Conservation (phyloP, 768 basidiomycete genomes). For the Russula abietina region DNA sequence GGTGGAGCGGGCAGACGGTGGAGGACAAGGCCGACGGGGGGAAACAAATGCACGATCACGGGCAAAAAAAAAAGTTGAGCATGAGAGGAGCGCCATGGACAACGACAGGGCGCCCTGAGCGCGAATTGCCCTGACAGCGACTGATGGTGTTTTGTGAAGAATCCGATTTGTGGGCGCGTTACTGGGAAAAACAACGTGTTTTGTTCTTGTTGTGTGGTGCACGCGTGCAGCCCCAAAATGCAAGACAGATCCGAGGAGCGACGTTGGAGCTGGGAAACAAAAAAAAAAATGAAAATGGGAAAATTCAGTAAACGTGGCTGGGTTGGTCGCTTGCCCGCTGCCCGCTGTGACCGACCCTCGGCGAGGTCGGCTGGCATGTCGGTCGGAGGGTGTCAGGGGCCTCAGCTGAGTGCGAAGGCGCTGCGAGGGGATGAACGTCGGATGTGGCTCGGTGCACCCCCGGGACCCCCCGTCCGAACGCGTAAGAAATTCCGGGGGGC, state of each 20-base stretch:
- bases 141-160: slow-evolving; percentile 13
- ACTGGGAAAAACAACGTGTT: slow-evolving; percentile 11
- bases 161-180: slow-evolving; percentile 14
- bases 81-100: slow-evolving; percentile 18
- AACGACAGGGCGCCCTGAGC: slow-evolving; percentile 21
- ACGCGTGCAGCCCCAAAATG: slow-evolving; percentile 6
- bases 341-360: not conserved
- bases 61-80: too few species aligned
- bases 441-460: slow-evolving; percentile 5
- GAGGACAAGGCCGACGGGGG: slow-evolving; percentile 11
- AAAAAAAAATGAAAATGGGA: not conserved
- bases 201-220: slow-evolving; percentile 5
- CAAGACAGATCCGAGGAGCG: slow-evolving; percentile 12
- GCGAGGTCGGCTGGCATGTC: slow-evolving; percentile 16
- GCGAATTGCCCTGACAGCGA: slow-evolving; percentile 18
- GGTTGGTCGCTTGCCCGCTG: not conserved
- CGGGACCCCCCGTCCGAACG: slow-evolving; percentile 10
- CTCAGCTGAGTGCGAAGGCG: not conserved
- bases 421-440: slow-evolving; percentile 4
- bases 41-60: not conserved
- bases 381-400: slow-evolving; percentile 16
- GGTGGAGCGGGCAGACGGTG: slow-evolving; percentile 16
- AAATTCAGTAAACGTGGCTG: slow-evolving; percentile 5
- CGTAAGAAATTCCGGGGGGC: slow-evolving; percentile 12
- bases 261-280: not conserved